These are phyloP conservation scores for Pseudogymnoascus pannorum DNA, from an alignment of 2,329 filamentous ascomycete species.

Conservation along the genomic window DNA sequence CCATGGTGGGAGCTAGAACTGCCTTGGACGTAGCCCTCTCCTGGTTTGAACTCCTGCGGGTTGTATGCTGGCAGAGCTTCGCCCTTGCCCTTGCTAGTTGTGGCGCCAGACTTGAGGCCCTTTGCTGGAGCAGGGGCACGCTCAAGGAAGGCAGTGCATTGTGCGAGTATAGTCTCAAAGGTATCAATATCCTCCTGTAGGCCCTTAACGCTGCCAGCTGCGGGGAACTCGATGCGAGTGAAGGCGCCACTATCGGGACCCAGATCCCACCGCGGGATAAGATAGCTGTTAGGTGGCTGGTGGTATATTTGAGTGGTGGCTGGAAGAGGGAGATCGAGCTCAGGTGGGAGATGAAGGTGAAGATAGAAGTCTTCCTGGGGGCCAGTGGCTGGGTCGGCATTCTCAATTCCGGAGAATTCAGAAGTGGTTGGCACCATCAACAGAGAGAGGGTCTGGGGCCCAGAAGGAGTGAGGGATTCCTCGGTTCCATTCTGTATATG, in stretches of 20 bases:
- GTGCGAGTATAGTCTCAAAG: constrained; percentile 95
- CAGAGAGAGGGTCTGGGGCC: constrained; percentile 84
- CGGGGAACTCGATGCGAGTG: constrained; percentile 85
- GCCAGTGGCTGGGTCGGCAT: constrained; percentile 45
- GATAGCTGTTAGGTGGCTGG: constrained; percentile 83
- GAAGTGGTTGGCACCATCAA: constrained; percentile 93
- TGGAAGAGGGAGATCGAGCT: constrained; percentile 86
- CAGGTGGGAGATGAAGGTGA: constrained; percentile 86
- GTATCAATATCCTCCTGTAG: constrained; percentile 91
- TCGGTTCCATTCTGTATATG: constrained; percentile 86
- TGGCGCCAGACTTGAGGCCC: constrained; percentile 9
- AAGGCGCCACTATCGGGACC: constrained; percentile 84
- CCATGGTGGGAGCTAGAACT: constrained; percentile 50
- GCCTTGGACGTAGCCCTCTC: constrained; percentile 66
- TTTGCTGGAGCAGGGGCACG: constrained; percentile 52
- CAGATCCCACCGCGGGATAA: constrained; percentile 92
- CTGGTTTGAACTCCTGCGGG: constrained; percentile 70
- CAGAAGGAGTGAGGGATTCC: constrained; percentile 70
- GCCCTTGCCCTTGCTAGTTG: constrained; percentile 23
- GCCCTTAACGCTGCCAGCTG: constrained; percentile 60
- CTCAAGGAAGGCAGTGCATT: constrained; percentile 93
- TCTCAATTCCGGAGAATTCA: constrained; percentile 48
- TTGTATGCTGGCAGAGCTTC: constrained; percentile 57
- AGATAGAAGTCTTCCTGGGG: constrained; percentile 92
- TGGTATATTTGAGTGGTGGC: constrained; percentile 97